A percentile compares a stretch with the other conserved stretches of the same genome.
Conservation (phyloP, 768 basidiomycete species). For the Cystobasidium ongulense region DNA sequence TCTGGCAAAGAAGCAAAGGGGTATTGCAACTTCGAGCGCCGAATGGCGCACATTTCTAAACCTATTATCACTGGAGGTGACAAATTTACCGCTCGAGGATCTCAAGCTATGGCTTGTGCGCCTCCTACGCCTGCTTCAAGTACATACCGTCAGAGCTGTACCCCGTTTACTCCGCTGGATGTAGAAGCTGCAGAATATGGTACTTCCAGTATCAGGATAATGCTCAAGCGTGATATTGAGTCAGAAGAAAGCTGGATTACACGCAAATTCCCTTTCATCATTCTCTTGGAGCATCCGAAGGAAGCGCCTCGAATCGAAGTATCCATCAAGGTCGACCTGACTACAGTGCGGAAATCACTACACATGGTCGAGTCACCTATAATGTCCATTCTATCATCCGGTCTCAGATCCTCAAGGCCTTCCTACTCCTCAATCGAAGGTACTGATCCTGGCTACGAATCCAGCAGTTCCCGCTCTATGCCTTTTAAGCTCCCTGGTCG, state of each 20-base stretch:
- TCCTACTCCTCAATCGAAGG: background rate
- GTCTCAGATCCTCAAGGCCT: background rate
- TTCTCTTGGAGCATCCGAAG: constrained; percentile 4
- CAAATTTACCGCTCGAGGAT: constrained; percentile 15
- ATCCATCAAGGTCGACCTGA: background rate
- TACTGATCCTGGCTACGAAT: background rate
- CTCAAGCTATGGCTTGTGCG: background rate
- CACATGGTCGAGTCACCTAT: background rate
- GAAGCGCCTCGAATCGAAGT: background rate
- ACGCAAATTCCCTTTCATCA: constrained; percentile 13
- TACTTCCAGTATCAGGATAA: constrained; percentile 18
- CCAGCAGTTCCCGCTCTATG: background rate
- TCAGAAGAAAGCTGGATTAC: background rate
- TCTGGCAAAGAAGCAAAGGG: background rate
- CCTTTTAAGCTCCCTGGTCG: background rate
- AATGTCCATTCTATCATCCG: background rate
- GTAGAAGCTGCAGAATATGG: constrained; percentile 16
- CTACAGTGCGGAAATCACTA: background rate
- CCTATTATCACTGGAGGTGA: background rate
- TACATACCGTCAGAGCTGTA: background rate
- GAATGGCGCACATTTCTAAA: background rate
- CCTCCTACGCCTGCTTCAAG: background rate
- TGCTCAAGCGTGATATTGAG: background rate
- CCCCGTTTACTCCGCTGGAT: background rate
- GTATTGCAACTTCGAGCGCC: constrained; percentile 4